These are phyloP conservation scores for Kuraishia hungarica DNA, from an alignment of 805 yeast species.

Conservation along the genomic window DNA sequence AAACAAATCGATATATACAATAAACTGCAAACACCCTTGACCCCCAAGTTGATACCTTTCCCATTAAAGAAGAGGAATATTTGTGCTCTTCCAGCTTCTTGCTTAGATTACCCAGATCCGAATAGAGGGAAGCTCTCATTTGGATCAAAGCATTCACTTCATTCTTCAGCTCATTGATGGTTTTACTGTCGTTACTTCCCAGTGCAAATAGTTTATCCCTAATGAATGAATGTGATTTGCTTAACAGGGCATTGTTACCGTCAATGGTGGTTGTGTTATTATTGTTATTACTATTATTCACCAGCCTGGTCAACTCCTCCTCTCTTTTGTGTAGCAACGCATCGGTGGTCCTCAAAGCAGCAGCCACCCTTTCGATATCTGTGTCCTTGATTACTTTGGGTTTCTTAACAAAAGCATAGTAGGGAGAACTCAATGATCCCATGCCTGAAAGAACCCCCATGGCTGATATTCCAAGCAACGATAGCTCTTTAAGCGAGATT, in stretches of 20 bases:
- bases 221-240: neutral
- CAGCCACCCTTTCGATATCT: conserved; percentile 26
- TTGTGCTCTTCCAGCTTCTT: conserved; percentile 10
- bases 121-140: conserved; percentile 19
- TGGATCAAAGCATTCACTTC: conserved; percentile 30
- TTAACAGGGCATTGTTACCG: neutral
- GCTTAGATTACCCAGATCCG: conserved; percentile 20
- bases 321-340: conserved; percentile 25
- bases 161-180: conserved; percentile 24
- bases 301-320: conserved; percentile 19
- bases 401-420: conserved; percentile 15
- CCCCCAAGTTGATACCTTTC: conserved; percentile 1
- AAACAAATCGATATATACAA: conserved; percentile 38
- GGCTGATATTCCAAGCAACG: conserved; percentile 40
- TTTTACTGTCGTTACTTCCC: conserved; percentile 1
- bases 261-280: conserved; percentile 12
- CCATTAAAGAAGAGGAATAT: neutral
- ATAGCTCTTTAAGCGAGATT: conserved; percentile 32
- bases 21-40: conserved; percentile 28
- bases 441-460: conserved; percentile 43
- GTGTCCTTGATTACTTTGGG: conserved; percentile 16
- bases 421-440: conserved; percentile 41
- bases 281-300: conserved; percentile 17
- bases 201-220: conserved; percentile 1
- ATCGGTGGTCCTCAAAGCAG: conserved; percentile 32